Conservation (phyloP, 257 asterid genomes). For the Mentha longifolia region DNA sequence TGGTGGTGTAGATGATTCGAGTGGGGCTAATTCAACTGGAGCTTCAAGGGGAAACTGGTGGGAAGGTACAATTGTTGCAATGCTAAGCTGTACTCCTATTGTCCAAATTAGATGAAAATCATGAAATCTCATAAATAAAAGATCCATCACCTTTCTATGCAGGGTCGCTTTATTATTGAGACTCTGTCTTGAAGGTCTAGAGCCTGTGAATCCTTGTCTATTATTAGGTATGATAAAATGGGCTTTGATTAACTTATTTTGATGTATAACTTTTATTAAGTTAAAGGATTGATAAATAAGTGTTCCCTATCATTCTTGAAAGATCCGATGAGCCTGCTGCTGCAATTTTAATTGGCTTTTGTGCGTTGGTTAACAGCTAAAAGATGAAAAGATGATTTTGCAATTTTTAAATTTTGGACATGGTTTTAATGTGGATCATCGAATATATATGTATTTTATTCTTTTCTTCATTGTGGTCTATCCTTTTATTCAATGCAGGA, state of each 20-base stretch:
- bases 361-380: too few species aligned
- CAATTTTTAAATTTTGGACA: too few species aligned
- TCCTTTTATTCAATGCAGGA: conserved; percentile 37
- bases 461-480: background rate
- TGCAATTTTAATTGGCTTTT: too few species aligned
- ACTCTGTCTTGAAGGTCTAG: conserved; percentile 24
- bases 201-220: conserved; percentile 32
- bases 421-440: too few species aligned
- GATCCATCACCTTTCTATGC: conserved; percentile 19
- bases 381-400: too few species aligned
- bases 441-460: too few species aligned
- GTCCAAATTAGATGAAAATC: background rate
- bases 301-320: too few species aligned
- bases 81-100: background rate
- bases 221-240: conserved; percentile 38
- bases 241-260: background rate
- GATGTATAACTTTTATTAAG: too few species aligned
- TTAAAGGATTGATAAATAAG: too few species aligned
- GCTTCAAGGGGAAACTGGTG: conserved; percentile 63
- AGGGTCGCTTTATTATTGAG: conserved; percentile 59
- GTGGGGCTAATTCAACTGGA: conserved; percentile 36
- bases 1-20: conserved; percentile 40
- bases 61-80: conserved; percentile 48
- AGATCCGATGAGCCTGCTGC: too few species aligned
- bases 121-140: background rate